phyloP scores from a whole-genome alignment of 352 stramenopile species.

The Phytophthora megakarya region DNA sequence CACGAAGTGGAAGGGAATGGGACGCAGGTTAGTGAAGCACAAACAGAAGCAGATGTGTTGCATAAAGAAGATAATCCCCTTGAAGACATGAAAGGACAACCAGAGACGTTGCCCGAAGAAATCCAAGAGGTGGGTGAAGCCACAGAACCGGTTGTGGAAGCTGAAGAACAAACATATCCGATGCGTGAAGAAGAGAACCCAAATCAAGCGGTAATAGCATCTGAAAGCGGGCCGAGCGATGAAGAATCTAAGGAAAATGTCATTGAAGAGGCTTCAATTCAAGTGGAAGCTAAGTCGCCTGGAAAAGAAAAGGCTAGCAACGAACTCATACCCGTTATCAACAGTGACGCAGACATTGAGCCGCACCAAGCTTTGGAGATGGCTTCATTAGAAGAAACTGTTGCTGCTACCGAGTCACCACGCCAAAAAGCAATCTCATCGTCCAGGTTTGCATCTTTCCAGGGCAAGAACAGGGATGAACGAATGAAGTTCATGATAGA shows the following conservation, averaged over 20 bases:
- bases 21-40: too few relatives aligned
- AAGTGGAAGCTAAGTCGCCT: background rate
- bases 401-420: conserved; percentile 3
- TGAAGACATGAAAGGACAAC: too few relatives aligned
- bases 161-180: background rate
- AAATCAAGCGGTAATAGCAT: background rate
- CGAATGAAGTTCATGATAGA: conserved; percentile 30
- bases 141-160: background rate
- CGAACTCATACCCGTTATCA: background rate
- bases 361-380: conserved; percentile 28
- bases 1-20: too few relatives aligned
- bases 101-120: background rate
- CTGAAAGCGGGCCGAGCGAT: background rate
- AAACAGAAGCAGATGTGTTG: too few relatives aligned
- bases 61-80: too few relatives aligned
- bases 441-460: conserved; percentile 13
- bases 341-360: background rate
- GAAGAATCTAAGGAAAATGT: background rate
- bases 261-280: conserved; percentile 1
- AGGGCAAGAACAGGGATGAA: conserved; percentile 19
- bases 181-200: background rate
- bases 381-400: conserved; percentile 10
- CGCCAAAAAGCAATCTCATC: conserved; percentile 1
- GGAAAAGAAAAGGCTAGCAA: background rate
- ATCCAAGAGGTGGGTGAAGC: background rate